These are phyloP conservation scores for Rhizophora apiculata DNA, from an alignment of 345 rosid genomes.

Conservation along the genomic window DNA sequence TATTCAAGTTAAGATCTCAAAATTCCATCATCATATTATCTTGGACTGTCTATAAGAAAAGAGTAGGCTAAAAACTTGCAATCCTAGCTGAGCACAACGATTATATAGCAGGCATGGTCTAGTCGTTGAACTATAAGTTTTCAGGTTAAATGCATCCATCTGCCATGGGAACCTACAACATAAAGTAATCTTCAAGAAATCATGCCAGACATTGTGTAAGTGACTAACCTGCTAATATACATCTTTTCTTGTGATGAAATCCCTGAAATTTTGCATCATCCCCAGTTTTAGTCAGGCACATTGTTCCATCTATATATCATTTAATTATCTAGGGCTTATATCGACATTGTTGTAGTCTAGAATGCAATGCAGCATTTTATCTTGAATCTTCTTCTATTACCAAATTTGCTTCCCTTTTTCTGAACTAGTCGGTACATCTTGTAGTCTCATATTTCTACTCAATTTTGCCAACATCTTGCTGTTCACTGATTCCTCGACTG, in stretches of 20 bases:
- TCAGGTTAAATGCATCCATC: conserved; percentile 62
- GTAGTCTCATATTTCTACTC: no score
- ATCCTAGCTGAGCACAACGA: neutral
- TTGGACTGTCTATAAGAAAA: neutral
- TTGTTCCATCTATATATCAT: no score
- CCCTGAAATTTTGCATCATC: neutral
- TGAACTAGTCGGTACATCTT: conserved; percentile 12
- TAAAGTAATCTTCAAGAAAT: conserved; percentile 42
- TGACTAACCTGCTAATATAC: neutral
- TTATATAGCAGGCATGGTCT: conserved; percentile 2
- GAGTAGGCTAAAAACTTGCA: neutral
- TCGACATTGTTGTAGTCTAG: no score
- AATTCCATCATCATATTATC: neutral
- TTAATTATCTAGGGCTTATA: no score
- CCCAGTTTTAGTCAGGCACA: no score
- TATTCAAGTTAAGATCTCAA: neutral
- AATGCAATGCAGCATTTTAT: neutral
- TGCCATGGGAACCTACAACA: conserved; percentile 79
- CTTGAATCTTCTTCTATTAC: neutral
- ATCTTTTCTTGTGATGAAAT: neutral
- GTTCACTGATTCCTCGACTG: no score
- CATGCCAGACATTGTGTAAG: conserved; percentile 67
- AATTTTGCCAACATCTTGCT: no score
- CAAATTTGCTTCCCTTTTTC: neutral
- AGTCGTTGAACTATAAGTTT: conserved; percentile 15